A percentile compares a stretch with the other conserved stretches of the same genome.
Conservation (phyloP, 2,329 filamentous ascomycete species). For the Colletotrichum endophyticum region DNA sequence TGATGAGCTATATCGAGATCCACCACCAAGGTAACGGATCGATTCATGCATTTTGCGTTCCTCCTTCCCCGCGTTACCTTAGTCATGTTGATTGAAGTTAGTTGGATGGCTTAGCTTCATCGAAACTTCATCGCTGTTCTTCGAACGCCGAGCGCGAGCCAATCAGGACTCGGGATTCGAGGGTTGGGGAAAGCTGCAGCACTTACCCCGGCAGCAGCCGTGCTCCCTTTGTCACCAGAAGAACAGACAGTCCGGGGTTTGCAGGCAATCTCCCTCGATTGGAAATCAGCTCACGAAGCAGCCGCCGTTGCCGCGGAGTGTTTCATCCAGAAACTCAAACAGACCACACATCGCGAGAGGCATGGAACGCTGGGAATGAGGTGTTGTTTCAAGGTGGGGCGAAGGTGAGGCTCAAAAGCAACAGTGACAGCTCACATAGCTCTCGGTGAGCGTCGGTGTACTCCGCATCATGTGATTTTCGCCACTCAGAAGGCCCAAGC, state of each 20-base stretch:
- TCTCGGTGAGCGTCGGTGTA: constrained; percentile 15
- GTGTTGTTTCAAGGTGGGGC: constrained; percentile 8
- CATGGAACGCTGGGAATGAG: background rate
- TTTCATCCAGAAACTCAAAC: background rate
- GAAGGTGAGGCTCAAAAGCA: constrained; percentile 7
- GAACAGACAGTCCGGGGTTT: background rate
- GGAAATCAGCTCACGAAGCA: background rate
- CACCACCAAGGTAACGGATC: background rate
- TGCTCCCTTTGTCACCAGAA: background rate
- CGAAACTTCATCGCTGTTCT: background rate
- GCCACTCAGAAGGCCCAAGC: constrained; percentile 6
- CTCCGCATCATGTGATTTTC: constrained; percentile 17
- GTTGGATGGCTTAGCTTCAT: background rate
- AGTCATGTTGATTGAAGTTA: background rate
- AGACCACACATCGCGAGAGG: background rate
- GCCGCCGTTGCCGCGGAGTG: background rate
- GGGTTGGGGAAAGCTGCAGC: background rate
- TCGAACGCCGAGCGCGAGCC: background rate
- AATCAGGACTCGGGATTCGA: background rate
- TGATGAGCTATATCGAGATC: background rate
- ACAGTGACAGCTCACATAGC: background rate
- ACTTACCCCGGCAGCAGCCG: background rate
- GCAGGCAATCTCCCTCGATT: background rate
- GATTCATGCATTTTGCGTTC: background rate
- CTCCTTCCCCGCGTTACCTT: background rate